Evolutionary conservation across 2,329 filamentous ascomycete species (phyloP), one percentile per base, ranked within the genome.

Genomic region (Alternaria gaisen): DNA sequence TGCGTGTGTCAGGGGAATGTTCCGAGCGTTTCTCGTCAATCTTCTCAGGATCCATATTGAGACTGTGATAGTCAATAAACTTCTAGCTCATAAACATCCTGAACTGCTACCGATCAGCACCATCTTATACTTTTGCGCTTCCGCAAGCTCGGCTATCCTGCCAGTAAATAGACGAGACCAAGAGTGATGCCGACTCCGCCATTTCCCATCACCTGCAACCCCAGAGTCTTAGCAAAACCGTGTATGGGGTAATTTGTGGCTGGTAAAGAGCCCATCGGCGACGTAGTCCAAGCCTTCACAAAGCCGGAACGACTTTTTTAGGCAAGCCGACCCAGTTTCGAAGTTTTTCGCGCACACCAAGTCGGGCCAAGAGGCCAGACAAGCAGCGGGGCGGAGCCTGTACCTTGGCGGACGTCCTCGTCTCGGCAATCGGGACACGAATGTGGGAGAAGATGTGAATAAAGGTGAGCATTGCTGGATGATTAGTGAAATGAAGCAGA

Each of bases 31-130:
- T 63, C 52, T 60, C 53, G 9, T 22, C 16, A 5, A 42, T 34
- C 52, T 56, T 50, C 16, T 55, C 47, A 22, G 56, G 40, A n/a
- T 60, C 56, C 60, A 63, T 63, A n/a, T 52, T 51, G 16, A 40
- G 24, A 38, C 6, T 16, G 38, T 24, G 11, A 36, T 26, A 11
- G 16, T 24, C 22, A 24, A 10, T 28, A 28, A 20, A 8, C 7
- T 10, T 11, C 7, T 28, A 18, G 36, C 28, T 14, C 6, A 16
- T 20, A 18, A n/a, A 30, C 12, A 34, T 24, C 16, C 12, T 5
- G 20, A 43, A 36, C 16, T 32, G 18, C 16, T 4, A 26, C 28
- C 20, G 20, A 41, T 56, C 16, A 42, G 16, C 20, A 14, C 7
- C 53, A 28, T 56, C 11, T 51, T 51, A 43, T 56, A 52, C 36